Conservation (phyloP, 371 early-diverging fungal genomes). For the Rhizopus stolonifer region DNA sequence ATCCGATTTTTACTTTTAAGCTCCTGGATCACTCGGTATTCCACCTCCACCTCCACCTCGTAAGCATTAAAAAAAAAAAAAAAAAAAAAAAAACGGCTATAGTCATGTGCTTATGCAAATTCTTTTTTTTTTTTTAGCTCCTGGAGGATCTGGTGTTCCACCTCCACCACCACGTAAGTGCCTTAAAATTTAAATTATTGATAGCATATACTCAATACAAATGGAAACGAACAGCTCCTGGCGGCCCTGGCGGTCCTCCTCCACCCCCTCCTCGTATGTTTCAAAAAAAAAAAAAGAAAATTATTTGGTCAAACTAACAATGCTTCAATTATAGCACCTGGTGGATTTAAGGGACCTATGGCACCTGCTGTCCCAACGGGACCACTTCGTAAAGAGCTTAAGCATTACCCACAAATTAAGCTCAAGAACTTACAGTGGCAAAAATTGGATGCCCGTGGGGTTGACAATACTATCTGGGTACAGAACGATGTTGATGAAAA, state of each 20-base stretch:
- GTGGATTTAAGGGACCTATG: slow-evolving; percentile 19
- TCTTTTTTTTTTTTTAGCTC: slow-evolving; percentile 8
- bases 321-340: slow-evolving; percentile 1
- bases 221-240: background rate
- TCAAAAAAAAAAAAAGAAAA: background rate
- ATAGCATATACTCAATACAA: background rate
- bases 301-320: background rate
- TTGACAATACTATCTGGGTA: slow-evolving; percentile 45
- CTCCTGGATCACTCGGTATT: slow-evolving; percentile 3
- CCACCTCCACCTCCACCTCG: slow-evolving; percentile 25
- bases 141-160: slow-evolving; percentile 12
- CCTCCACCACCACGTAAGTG: slow-evolving; percentile 19
- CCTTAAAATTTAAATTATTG: no score
- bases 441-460: slow-evolving; percentile 38
- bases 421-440: slow-evolving; percentile 51
- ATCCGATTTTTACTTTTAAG: no score
- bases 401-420: slow-evolving; percentile 44
- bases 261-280: slow-evolving; percentile 25
- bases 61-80: background rate
- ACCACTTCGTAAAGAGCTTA: slow-evolving; percentile 38
- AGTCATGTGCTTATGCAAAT: no score
- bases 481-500: slow-evolving; percentile 34
- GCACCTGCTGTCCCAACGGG: slow-evolving; percentile 24
- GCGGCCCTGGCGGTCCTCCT: background rate
- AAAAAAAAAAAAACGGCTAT: no score